A percentile compares a stretch with the other conserved stretches of the same genome.
Evolutionary conservation across 306 rosid species (phyloP).

Genomic region (Vigna trinervia): DNA sequence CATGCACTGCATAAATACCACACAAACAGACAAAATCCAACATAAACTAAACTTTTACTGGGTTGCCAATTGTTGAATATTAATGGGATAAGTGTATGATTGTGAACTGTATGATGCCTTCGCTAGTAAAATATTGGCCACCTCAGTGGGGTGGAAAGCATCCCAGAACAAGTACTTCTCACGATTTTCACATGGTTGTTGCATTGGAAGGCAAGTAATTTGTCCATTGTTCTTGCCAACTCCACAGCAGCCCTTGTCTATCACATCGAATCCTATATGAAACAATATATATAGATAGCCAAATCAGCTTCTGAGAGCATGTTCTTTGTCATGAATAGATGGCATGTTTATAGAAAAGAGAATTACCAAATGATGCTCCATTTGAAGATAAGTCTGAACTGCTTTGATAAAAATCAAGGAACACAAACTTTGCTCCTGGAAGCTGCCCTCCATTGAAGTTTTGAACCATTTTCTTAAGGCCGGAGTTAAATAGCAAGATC

Average conservation of each 20-base stretch:
- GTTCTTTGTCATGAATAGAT: not conserved
- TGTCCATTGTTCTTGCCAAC: slow-evolving; percentile 94
- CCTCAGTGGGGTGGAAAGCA: slow-evolving; percentile 89
- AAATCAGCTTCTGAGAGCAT: slow-evolving; percentile 16
- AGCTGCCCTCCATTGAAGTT: slow-evolving; percentile 71
- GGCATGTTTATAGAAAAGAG: not conserved
- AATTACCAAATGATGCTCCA: slow-evolving; percentile 59
- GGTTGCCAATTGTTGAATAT: slow-evolving; percentile 73
- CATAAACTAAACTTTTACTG: slow-evolving; percentile 37
- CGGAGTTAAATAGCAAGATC: slow-evolving; percentile 71
- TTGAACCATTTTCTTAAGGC: slow-evolving; percentile 66
- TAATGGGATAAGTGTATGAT: slow-evolving; percentile 78
- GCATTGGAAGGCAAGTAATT: slow-evolving; percentile 87
- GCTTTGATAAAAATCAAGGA: slow-evolving; percentile 70
- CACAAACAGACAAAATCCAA: not conserved
- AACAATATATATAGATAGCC: not conserved
- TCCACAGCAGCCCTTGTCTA: slow-evolving; percentile 92
- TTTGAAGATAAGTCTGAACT: slow-evolving; percentile 60
- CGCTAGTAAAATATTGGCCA: slow-evolving; percentile 69
- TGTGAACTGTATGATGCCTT: slow-evolving; percentile 56
- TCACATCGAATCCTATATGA: slow-evolving; percentile 73
- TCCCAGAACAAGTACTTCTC: slow-evolving; percentile 84
- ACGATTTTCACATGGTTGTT: slow-evolving; percentile 70
- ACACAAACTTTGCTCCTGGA: slow-evolving; percentile 86
- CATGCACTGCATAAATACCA: not conserved